Conservation (phyloP, 2,329 filamentous ascomycete species). For the Scedosporium dehoogii region DNA sequence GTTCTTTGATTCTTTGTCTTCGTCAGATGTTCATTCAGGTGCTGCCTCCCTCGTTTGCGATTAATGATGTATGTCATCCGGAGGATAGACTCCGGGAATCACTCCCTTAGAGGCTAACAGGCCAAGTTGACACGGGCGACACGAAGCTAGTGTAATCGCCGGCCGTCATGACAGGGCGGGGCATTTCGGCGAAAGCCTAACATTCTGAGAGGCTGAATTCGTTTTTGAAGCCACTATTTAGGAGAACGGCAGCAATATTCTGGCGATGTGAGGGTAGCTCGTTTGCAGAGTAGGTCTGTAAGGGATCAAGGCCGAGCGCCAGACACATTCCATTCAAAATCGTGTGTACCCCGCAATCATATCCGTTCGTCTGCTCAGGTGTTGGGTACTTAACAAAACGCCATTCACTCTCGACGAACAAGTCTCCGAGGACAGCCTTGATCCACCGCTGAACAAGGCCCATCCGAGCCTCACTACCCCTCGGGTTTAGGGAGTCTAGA, state of each 20-base stretch:
- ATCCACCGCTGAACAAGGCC: conserved; percentile 43
- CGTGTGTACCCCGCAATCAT: conserved; percentile 70
- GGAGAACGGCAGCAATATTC: conserved; percentile 53
- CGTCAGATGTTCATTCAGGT: too few relatives aligned
- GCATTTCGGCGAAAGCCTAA: background rate
- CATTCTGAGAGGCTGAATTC: conserved; percentile 39
- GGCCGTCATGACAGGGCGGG: background rate
- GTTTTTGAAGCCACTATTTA: conserved; percentile 56
- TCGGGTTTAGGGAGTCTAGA: conserved; percentile 52
- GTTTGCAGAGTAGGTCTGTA: conserved; percentile 34
- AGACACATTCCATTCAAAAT: conserved; percentile 62
- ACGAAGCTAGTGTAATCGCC: too few relatives aligned
- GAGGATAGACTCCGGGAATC: too few relatives aligned
- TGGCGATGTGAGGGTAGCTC: conserved; percentile 52
- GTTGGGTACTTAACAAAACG: conserved; percentile 36
- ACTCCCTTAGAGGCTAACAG: too few relatives aligned
- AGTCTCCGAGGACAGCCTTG: conserved; percentile 41
- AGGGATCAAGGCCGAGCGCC: conserved; percentile 41
- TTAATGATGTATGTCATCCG: too few relatives aligned
- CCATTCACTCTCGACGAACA: conserved; percentile 53
- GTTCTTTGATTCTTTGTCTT: too few relatives aligned
- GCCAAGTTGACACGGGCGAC: too few relatives aligned
- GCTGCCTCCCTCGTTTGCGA: too few relatives aligned
- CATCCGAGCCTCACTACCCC: conserved; percentile 29
- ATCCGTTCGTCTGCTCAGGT: conserved; percentile 53